These are phyloP conservation scores for Hawksworthiomyces lignivorus DNA, from an alignment of 2,329 filamentous ascomycete genomes.

Conservation along the genomic window DNA sequence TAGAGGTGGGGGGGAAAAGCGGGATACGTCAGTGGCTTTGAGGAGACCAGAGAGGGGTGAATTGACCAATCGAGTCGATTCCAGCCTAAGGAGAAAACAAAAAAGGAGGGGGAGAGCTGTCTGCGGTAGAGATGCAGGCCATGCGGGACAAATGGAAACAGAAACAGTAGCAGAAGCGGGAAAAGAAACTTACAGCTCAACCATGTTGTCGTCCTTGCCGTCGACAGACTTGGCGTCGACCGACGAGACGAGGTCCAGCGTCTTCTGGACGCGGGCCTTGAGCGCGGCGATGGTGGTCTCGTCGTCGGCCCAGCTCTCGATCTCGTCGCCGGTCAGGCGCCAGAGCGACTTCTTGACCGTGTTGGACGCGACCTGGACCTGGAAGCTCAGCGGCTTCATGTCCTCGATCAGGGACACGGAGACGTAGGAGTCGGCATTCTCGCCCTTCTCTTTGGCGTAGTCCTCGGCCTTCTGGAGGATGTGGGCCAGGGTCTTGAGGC, in stretches of 20 bases:
- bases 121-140: no score
- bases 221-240: conserved; percentile 20
- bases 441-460: conserved; percentile 20
- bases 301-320: conserved; percentile 20
- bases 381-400: conserved; percentile 29
- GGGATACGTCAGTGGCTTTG: no score
- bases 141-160: no score
- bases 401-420: conserved; percentile 22
- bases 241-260: conserved; percentile 22
- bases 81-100: no score
- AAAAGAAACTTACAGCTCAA: conserved; percentile 20
- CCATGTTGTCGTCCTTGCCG: conserved; percentile 16
- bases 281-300: conserved; percentile 27
- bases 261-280: conserved; percentile 21
- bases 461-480: conserved; percentile 24
- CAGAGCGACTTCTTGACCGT: conserved; percentile 21
- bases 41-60: no score
- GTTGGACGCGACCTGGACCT: conserved; percentile 25
- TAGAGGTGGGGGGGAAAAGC: no score
- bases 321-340: conserved; percentile 19
- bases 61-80: no score
- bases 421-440: conserved; percentile 19
- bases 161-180: no score
- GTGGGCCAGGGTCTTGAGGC: conserved; percentile 19
- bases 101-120: no score